These are phyloP conservation scores for Helianthus annuus DNA, from an alignment of 129 eudicot genomes.

Conservation along the genomic window HanXRQr2.0-SUNRISE NC_035441.2:164995923-164996422, in stretches of 20 bases:
- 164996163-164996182: neutral
- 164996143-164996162: neutral
- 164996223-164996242: slow-evolving; percentile 1
- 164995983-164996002: no score
- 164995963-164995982: no score
- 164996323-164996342: neutral
- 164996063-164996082: no score
- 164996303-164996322: neutral
- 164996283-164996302: neutral
- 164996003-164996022: no score
- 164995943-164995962: no score
- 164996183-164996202: slow-evolving; percentile 11
- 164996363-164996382: neutral
- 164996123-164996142: neutral
- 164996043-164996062: no score
- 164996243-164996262: neutral
- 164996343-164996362: neutral
- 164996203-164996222: slow-evolving; percentile 24
- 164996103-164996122: neutral
- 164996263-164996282: neutral
- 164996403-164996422: slow-evolving; percentile 2
- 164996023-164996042: no score
- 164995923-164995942: no score
- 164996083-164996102: neutral
- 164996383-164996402: neutral